phyloP scores from a whole-genome alignment of 176 grass and related monocot species.

The Oryza punctata region DNA sequence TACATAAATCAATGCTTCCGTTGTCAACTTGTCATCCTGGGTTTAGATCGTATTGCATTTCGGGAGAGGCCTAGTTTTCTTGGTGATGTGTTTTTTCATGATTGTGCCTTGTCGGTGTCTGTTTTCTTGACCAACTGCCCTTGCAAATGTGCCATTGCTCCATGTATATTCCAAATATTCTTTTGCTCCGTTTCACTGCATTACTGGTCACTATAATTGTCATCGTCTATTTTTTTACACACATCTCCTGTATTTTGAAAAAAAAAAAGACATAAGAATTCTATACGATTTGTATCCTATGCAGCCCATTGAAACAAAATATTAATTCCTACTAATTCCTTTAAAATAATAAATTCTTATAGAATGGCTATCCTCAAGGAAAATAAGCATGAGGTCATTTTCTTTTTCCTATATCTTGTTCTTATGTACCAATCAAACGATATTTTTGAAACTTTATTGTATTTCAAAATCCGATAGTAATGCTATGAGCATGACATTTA shows the following conservation, averaged over 20 bases:
- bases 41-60: neutral
- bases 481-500: too few relatives aligned
- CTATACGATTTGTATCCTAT: too few relatives aligned
- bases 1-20: neutral
- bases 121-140: neutral
- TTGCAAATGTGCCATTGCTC: neutral
- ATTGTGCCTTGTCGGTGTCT: neutral
- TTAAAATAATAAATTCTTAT: too few relatives aligned
- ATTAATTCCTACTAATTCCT: too few relatives aligned
- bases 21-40: neutral
- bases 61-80: neutral
- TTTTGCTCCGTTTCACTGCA: neutral
- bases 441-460: too few relatives aligned
- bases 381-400: too few relatives aligned
- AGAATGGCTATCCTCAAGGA: too few relatives aligned
- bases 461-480: too few relatives aligned
- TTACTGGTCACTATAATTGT: neutral
- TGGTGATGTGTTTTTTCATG: neutral
- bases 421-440: too few relatives aligned
- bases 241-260: neutral
- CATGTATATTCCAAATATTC: neutral
- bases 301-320: too few relatives aligned
- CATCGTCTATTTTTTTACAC: neutral
- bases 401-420: too few relatives aligned
- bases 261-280: neutral